Evolutionary conservation across 257 asterid genomes (phyloP).

Genomic region (Solanum boliviense): DNA sequence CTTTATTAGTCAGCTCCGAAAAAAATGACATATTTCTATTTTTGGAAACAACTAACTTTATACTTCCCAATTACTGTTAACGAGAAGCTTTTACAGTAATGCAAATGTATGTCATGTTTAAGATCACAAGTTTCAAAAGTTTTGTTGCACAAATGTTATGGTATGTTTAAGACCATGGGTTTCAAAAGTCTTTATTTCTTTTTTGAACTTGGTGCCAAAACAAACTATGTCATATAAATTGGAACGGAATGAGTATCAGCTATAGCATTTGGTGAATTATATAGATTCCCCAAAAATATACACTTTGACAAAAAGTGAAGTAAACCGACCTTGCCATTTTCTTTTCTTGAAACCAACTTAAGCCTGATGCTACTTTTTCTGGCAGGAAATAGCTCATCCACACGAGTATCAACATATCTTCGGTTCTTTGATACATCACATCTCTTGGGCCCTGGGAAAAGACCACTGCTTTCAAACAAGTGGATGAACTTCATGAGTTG

Average conservation of each 20-base stretch:
- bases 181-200: neutral
- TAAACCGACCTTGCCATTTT: slow-evolving; percentile 40
- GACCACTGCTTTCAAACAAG: slow-evolving; percentile 37
- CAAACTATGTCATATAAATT: neutral
- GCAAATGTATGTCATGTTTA: neutral
- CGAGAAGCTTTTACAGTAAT: neutral
- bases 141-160: neutral
- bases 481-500: neutral
- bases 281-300: neutral
- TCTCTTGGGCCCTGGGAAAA: slow-evolving; percentile 30
- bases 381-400: slow-evolving; percentile 55
- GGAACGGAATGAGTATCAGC: neutral
- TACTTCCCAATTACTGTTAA: neutral
- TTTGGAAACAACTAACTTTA: neutral
- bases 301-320: neutral
- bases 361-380: slow-evolving; percentile 45
- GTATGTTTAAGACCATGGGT: neutral
- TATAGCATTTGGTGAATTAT: neutral
- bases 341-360: slow-evolving; percentile 41
- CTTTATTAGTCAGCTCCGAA: neutral
- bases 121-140: neutral
- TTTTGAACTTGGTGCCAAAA: neutral
- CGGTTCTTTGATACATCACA: slow-evolving; percentile 38
- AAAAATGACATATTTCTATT: neutral
- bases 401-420: slow-evolving; percentile 41